Evolutionary conservation across 2,329 filamentous ascomycete species (phyloP).

Genomic region (Aureobasidium sp.): DNA sequence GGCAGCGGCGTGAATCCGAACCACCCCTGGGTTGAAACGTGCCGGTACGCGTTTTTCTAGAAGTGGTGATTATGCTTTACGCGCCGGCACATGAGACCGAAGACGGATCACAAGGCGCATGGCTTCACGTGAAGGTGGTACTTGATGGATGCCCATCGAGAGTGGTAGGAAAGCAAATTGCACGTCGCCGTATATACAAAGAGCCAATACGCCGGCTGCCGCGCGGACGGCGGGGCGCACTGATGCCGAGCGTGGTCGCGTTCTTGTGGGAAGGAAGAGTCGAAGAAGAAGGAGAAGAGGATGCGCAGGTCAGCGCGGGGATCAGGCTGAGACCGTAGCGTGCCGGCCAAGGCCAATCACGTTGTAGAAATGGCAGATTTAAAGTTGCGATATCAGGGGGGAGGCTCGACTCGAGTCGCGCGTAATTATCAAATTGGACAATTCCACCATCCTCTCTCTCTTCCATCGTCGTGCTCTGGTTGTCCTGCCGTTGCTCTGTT

Average conservation of each 20-base stretch:
- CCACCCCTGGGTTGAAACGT: neutral
- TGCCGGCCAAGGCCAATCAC: neutral
- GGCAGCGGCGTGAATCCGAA: constrained; percentile 1
- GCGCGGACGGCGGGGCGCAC: too few species aligned
- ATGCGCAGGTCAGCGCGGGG: neutral
- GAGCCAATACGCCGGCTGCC: too few species aligned
- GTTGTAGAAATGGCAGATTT: neutral
- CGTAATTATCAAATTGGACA: constrained; percentile 1
- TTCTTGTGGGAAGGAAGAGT: too few species aligned
- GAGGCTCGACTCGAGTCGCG: constrained; percentile 9
- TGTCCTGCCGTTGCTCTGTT: neutral
- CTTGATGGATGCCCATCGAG: too few species aligned
- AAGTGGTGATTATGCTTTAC: constrained; percentile 1
- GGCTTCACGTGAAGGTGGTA: too few species aligned
- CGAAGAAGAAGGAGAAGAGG: too few species aligned
- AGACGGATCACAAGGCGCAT: neutral
- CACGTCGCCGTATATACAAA: too few species aligned
- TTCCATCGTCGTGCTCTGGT: neutral
- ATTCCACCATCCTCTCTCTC: neutral
- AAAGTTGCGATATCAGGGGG: constrained; percentile 12
- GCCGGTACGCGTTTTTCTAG: neutral
- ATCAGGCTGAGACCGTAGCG: neutral
- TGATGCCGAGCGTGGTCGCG: too few species aligned
- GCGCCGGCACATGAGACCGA: neutral
- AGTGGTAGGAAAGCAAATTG: too few species aligned